Base-by-base conservation (phyloP, 345 rosid species). In the Balakata baccata region DNA sequence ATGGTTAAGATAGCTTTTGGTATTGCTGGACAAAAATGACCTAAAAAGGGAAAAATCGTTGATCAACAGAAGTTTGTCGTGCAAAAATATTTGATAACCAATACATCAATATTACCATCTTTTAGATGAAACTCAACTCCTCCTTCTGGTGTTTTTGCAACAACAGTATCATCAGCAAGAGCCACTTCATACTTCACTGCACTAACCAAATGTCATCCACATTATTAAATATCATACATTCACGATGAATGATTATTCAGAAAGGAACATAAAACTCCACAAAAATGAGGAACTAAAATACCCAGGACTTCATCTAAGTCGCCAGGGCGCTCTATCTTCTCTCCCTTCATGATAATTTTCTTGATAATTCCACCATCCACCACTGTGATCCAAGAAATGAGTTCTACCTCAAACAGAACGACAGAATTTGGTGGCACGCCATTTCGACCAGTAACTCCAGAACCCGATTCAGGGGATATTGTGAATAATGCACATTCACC, bases 291-390 rank as follows among this genome's bases (percentile, higher is more conserved):
- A 13, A 11, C 37, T 17, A 38, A 67, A 38, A 53, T 83, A 89
- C 89, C 93, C 43, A 84, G 86, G 77, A 86, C 91, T 83, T 89
- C 91, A 81, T 87, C 93, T 51, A 87, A 79, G 72, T 86, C 85
- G 71, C 84, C 67, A 25, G 91, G 93, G 3, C 52, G 56, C 70
- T 41, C 86, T 29, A 74, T 73, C 75, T 60, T 81, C 74, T 70
- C 75, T 34, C 91, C 89, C 93, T 71, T 84, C 58, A 74, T 74
- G 75, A 86, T n/a, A 70, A 86, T 82, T 77, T 78, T 89, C 86
- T 89, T 89, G 59, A 86, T 29, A 47, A 89, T 78, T 29, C 89
- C 87, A 69, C 93, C 86, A 72, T 89, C 80, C 80, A 86, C 86
- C 64, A 86, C 87, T 0, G 78, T 79, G 45, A 86, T 83, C 93